phyloP scores from a whole-genome alignment of 2,329 filamentous ascomycete species.

The Epichloe uncinata region DNA sequence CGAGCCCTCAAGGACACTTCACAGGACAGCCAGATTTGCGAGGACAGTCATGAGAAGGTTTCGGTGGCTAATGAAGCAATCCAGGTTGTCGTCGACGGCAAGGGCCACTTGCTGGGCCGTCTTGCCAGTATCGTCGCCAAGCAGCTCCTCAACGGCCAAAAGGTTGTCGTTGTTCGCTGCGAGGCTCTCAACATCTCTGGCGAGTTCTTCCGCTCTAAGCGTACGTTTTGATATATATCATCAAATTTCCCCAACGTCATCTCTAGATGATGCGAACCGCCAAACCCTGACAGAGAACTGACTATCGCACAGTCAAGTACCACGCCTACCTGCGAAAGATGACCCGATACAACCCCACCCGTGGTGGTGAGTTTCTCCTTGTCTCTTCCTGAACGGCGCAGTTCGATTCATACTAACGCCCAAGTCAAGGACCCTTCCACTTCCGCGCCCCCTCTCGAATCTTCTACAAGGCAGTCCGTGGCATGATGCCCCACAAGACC shows the following conservation, averaged over 20 bases:
- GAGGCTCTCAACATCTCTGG: slow-evolving; percentile 99
- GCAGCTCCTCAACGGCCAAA: slow-evolving; percentile 97
- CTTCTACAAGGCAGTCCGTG: slow-evolving; percentile 99
- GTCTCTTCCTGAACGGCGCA: slow-evolving; percentile 5
- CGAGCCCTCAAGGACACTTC: background rate
- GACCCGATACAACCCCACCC: slow-evolving; percentile 98
- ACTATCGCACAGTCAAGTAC: slow-evolving; percentile 83
- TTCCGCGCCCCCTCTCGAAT: slow-evolving; percentile 98
- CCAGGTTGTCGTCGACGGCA: slow-evolving; percentile 98
- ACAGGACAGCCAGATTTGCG: background rate
- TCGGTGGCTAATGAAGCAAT: slow-evolving; percentile 13
- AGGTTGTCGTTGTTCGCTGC: slow-evolving; percentile 97
- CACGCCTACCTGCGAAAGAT: slow-evolving; percentile 99
- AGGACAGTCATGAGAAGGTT: slow-evolving; percentile 4
- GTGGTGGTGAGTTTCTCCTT: slow-evolving; percentile 60
- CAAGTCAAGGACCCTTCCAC: slow-evolving; percentile 78
- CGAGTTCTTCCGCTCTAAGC: slow-evolving; percentile 99
- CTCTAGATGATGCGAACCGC: background rate
- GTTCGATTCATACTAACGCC: slow-evolving; percentile 16
- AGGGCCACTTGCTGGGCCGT: slow-evolving; percentile 99
- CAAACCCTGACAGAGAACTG: slow-evolving; percentile 24
- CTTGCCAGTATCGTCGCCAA: slow-evolving; percentile 96
- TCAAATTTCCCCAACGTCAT: background rate
- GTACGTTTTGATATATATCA: slow-evolving; percentile 51
- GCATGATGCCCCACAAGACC: slow-evolving; percentile 99